Conservation (phyloP, 139 green algal species). For the Zygnema circumcarinatum region DNA sequence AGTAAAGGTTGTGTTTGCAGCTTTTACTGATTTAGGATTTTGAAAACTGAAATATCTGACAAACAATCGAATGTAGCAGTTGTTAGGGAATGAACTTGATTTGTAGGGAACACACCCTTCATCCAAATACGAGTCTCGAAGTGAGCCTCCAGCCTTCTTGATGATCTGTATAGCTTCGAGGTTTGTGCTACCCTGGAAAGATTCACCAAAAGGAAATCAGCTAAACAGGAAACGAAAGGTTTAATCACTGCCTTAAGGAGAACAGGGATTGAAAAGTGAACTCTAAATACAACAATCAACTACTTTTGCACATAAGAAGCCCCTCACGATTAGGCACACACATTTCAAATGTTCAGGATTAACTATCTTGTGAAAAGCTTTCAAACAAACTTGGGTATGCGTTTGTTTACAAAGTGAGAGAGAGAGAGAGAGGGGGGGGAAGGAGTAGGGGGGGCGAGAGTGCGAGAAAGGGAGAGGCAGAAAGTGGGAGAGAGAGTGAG, state of each 20-base stretch:
- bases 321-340: too few relatives aligned
- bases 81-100: too few relatives aligned
- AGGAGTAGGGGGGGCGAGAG: neutral
- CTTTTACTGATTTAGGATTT: too few relatives aligned
- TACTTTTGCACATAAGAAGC: too few relatives aligned
- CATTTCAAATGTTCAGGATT: too few relatives aligned
- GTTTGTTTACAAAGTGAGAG: too few relatives aligned
- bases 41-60: too few relatives aligned
- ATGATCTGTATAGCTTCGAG: constrained; percentile 98
- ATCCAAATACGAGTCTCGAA: constrained; percentile 95
- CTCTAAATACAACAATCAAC: too few relatives aligned
- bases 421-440: neutral
- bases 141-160: constrained; percentile 94
- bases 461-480: neutral
- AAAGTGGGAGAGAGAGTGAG: neutral
- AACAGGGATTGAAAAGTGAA: neutral
- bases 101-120: constrained; percentile 85
- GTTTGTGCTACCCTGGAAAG: constrained; percentile 78
- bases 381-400: too few relatives aligned
- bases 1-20: too few relatives aligned
- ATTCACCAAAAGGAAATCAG: neutral
- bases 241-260: constrained; percentile 79
- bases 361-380: too few relatives aligned
- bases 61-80: too few relatives aligned
- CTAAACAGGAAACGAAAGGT: neutral